phyloP scores from a whole-genome alignment of 176 grass and related monocot species.

The Musa itinerans region DNA sequence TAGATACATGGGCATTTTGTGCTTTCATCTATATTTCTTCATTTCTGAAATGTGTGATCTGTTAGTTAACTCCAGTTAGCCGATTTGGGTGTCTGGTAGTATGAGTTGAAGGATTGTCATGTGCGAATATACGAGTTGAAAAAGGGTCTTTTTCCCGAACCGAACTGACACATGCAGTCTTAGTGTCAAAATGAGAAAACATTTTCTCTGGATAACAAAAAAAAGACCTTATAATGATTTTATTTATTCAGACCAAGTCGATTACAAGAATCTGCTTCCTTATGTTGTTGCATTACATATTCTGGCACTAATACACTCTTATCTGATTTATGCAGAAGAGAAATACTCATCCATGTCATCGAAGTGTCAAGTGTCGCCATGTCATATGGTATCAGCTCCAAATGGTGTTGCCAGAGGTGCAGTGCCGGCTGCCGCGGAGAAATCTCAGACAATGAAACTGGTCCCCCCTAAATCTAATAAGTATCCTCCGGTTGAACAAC shows the following conservation, averaged over 20 bases:
- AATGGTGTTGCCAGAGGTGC: slow-evolving; percentile 50
- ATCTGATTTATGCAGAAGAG: slow-evolving; percentile 35
- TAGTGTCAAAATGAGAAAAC: too few species aligned
- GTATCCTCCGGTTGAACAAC: slow-evolving; percentile 34
- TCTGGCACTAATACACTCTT: background rate
- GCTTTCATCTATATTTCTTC: background rate
- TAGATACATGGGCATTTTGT: background rate
- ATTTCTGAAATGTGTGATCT: background rate
- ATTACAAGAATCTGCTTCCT: background rate
- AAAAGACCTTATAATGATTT: too few species aligned
- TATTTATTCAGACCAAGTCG: too few species aligned
- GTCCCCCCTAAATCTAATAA: slow-evolving; percentile 45
- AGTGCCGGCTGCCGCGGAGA: slow-evolving; percentile 30
- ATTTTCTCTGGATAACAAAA: too few species aligned
- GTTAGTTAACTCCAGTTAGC: background rate
- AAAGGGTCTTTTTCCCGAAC: too few species aligned
- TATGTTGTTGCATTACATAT: background rate
- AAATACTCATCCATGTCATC: slow-evolving; percentile 40
- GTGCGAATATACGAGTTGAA: too few species aligned
- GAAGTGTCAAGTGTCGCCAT: slow-evolving; percentile 37
- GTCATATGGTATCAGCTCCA: slow-evolving; percentile 30
- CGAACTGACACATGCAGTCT: too few species aligned
- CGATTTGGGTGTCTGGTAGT: too few species aligned
- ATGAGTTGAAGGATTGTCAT: too few species aligned
- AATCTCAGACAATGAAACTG: slow-evolving; percentile 38